phyloP scores from a whole-genome alignment of 257 asterid genomes.

The Penstemon newberryi region DNA sequence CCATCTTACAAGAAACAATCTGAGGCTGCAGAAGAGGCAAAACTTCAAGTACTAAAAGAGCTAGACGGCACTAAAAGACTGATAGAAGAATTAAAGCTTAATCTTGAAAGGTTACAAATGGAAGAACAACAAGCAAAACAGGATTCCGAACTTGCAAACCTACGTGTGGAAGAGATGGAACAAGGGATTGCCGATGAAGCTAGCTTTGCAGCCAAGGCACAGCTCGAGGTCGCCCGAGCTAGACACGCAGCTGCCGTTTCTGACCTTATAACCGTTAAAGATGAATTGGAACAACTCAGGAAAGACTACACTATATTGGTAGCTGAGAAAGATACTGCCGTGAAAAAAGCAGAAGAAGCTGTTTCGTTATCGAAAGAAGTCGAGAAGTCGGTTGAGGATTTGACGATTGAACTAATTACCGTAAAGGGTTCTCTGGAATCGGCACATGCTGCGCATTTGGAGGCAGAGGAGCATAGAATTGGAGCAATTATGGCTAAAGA shows the following conservation, averaged over 20 bases:
- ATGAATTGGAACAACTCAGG: conserved; percentile 60
- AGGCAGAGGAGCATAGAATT: conserved; percentile 86
- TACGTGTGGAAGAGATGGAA: conserved; percentile 85
- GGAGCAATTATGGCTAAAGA: conserved; percentile 82
- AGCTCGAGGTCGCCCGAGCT: conserved; percentile 92
- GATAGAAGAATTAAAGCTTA: conserved; percentile 87
- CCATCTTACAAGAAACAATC: conserved; percentile 70
- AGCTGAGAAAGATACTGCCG: conserved; percentile 63
- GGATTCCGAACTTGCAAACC: conserved; percentile 88
- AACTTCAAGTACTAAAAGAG: conserved; percentile 62
- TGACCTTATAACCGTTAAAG: conserved; percentile 59
- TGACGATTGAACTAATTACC: conserved; percentile 77
- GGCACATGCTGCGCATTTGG: conserved; percentile 83
- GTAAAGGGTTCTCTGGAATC: conserved; percentile 78
- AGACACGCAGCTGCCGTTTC: conserved; percentile 74
- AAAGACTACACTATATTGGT: conserved; percentile 52
- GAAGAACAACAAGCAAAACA: conserved; percentile 95
- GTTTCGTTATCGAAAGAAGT: conserved; percentile 56
- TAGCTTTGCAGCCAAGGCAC: conserved; percentile 90
- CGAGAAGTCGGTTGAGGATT: conserved; percentile 83
- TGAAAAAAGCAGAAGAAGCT: conserved; percentile 73
- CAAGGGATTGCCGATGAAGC: conserved; percentile 84
- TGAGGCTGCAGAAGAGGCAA: conserved; percentile 78
- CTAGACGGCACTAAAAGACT: conserved; percentile 82
- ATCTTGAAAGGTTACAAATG: conserved; percentile 81